Base-by-base conservation (phyloP, 192 early-diverging fungal species). In the Chytriomyces hyalinus region DNA sequence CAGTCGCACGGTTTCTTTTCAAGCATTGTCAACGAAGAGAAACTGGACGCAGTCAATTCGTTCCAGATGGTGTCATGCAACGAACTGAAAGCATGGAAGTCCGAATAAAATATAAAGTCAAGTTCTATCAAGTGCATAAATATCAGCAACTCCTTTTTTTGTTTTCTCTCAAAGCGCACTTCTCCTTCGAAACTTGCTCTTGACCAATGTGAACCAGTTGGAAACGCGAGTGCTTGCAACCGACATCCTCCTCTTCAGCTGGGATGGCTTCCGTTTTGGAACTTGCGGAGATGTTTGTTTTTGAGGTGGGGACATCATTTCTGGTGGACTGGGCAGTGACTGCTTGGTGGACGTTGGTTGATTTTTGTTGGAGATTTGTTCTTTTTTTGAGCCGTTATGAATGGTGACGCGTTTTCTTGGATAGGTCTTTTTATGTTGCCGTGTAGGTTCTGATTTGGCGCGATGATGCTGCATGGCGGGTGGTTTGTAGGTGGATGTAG, bases 1-100 rank as follows among this genome's bases (percentile, higher is more conserved):
- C 83, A 73, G n/a, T 82, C 93, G 69, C 87, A 91, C 71, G 26
- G 49, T 1, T 94, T 93, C 67, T 81, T 86, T 50, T 79, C 89
- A 84, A 82, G 85, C 68, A 85, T 87, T 3, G 70, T 91, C 65
- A 88, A 95, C 60, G 75, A 84, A 8, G 81, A 89, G 47, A 81
- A 84, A 53, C 83, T 92, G 68, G 44, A 86, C 49, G 85, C 86
- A 46, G 92, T 91, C n/a, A 69, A 88, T 50, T 72, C 74, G 17
- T 88, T 87, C 61, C 80, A 78, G 44, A 73, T 87, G 72, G 86
- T 87, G 11, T 87, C 85, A 26, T 95, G 94, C 63, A 92, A 94
- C 20, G 82, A 87, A 79, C 78, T 94, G 6, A 86, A 79, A n/a
- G 76, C 83, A 59, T 68, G 61, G 72, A 11, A 44, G 67, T 60